Percentiles rank a stretch among this genome's conserved stretches.
These are phyloP conservation scores for Gossypium rotundifolium DNA, from an alignment of 345 rosid genomes.

Conservation along the genomic window DNA sequence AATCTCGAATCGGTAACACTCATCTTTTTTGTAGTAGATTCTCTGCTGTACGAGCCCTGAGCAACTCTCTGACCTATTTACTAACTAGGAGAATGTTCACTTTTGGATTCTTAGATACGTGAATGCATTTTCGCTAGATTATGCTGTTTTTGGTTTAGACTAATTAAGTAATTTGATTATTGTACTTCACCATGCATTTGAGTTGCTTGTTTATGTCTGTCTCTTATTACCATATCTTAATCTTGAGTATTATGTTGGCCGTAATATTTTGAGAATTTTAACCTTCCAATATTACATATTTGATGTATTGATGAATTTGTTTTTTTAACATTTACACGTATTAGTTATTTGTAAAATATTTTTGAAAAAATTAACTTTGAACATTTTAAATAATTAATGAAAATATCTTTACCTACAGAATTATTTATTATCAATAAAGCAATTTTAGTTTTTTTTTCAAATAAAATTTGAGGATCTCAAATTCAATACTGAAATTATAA, in stretches of 20 bases:
- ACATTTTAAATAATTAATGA: too few species aligned
- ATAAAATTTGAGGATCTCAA: too few species aligned
- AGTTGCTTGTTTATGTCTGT: not conserved
- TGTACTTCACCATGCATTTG: not conserved
- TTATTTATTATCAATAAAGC: too few species aligned
- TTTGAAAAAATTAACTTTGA: too few species aligned
- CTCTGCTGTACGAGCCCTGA: not conserved
- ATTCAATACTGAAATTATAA: too few species aligned
- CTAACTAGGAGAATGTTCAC: not conserved
- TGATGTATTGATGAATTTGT: not conserved
- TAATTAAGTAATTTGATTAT: not conserved
- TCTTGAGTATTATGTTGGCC: not conserved
- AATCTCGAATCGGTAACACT: not conserved
- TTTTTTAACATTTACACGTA: too few species aligned
- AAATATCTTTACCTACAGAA: too few species aligned
- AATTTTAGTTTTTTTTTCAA: too few species aligned
- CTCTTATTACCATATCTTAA: not conserved
- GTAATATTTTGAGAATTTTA: not conserved
- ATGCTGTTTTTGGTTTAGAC: not conserved
- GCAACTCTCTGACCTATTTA: not conserved
- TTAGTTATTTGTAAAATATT: too few species aligned
- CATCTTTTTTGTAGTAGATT: not conserved
- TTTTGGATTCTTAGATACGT: not conserved
- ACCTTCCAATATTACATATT: not conserved
- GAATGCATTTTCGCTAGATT: not conserved